Evolutionary conservation across 768 basidiomycete genomes (phyloP).

Genomic region (Serendipita sp.): DNA sequence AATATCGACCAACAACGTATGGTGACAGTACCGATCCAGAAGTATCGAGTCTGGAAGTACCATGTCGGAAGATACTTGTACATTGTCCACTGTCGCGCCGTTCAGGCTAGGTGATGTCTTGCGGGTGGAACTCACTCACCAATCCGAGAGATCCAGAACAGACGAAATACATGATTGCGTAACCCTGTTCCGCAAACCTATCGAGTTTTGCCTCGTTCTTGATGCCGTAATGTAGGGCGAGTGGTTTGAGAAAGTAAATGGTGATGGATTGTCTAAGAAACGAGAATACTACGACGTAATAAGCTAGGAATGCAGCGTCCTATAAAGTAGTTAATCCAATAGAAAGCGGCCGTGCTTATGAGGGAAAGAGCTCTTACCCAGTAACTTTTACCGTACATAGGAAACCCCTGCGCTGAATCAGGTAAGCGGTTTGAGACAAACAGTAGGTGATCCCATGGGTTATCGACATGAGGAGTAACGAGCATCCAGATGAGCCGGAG

Average conservation of each 20-base stretch:
- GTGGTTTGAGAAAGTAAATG: slow-evolving; percentile 44
- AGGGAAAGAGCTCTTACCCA: slow-evolving; percentile 11
- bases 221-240: slow-evolving; percentile 60
- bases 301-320: slow-evolving; percentile 66
- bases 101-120: neutral
- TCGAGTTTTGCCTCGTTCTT: slow-evolving; percentile 48
- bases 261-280: slow-evolving; percentile 66
- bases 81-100: slow-evolving; percentile 26
- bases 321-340: slow-evolving; percentile 13
- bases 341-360: neutral
- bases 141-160: slow-evolving; percentile 58
- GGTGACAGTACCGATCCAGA: slow-evolving; percentile 52
- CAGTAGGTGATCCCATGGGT: slow-evolving; percentile 61
- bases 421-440: slow-evolving; percentile 52
- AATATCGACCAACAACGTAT: neutral
- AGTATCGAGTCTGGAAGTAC: slow-evolving; percentile 70
- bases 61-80: slow-evolving; percentile 65
- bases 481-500: slow-evolving; percentile 52
- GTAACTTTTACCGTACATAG: slow-evolving; percentile 54
- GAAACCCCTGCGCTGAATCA: slow-evolving; percentile 33
- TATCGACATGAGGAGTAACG: slow-evolving; percentile 31
- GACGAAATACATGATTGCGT: slow-evolving; percentile 68
- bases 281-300: slow-evolving; percentile 78
- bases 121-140: slow-evolving; percentile 30
- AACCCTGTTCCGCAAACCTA: slow-evolving; percentile 83